phyloP scores from a whole-genome alignment of 192 early-diverging fungal species.

The Podila epigama region DNA sequence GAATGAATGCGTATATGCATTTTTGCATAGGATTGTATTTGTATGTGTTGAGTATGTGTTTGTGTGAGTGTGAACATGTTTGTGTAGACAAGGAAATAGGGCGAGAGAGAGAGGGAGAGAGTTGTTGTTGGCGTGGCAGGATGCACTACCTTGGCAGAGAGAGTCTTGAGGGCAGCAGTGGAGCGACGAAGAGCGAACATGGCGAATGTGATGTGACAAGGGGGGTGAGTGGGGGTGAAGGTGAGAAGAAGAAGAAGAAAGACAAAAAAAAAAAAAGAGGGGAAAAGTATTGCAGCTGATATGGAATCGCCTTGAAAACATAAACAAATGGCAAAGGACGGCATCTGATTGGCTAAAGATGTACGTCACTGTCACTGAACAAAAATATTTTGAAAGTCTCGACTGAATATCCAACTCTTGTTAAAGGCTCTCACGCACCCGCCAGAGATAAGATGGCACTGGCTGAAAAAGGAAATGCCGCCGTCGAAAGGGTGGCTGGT shows the following conservation, averaged over 20 bases:
- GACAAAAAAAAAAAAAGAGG: constrained; percentile 1
- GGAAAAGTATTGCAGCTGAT: neutral
- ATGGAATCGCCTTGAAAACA: too few species aligned
- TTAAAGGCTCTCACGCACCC: too few species aligned
- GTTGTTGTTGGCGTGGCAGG: neutral
- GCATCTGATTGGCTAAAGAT: constrained; percentile 1
- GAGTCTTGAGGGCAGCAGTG: constrained; percentile 43
- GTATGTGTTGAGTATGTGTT: neutral
- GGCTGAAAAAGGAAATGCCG: too few species aligned
- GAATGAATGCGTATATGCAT: too few species aligned
- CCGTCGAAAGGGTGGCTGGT: too few species aligned
- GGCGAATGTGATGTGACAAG: neutral
- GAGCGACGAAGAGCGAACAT: constrained; percentile 43
- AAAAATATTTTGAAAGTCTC: too few species aligned
- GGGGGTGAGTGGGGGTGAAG: neutral
- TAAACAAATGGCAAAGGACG: neutral
- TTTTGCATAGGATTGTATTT: too few species aligned
- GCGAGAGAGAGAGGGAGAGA: neutral
- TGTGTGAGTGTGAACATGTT: neutral
- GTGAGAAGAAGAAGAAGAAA: constrained; percentile 5
- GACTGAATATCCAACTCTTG: too few species aligned
- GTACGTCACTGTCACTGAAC: too few species aligned
- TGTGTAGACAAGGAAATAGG: too few species aligned
- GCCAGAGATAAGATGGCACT: too few species aligned
- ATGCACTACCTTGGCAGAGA: constrained; percentile 37